Evolutionary conservation across 2,329 filamentous ascomycete species (phyloP).

Genomic region (Aspergillus awamori): DNA sequence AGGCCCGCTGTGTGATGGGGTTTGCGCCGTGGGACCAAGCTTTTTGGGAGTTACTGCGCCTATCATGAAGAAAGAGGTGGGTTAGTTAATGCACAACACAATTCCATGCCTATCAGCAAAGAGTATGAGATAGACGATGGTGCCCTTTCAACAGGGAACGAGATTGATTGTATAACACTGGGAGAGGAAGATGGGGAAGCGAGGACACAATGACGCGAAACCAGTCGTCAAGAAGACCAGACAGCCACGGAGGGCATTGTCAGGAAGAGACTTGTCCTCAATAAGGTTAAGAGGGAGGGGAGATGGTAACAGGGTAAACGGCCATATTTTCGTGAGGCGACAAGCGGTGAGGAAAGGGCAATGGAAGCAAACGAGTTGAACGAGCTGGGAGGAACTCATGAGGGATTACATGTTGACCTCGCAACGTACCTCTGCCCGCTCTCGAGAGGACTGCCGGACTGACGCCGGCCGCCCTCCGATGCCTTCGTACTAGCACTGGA

Average conservation of each 20-base stretch:
- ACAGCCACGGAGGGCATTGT: constrained; percentile 1
- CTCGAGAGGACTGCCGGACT: constrained; percentile 59
- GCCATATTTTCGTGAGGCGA: constrained; percentile 9
- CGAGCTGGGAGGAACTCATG: constrained; percentile 8
- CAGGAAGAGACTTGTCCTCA: neutral
- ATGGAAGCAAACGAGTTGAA: constrained; percentile 12
- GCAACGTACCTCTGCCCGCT: constrained; percentile 56
- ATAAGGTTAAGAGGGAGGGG: neutral
- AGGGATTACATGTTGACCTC: constrained; percentile 14
- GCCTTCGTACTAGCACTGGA: constrained; percentile 54
- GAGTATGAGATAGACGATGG: neutral
- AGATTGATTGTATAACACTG: neutral
- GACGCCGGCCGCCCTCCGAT: constrained; percentile 58
- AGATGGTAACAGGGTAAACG: constrained; percentile 1
- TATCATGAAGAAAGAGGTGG: constrained; percentile 22
- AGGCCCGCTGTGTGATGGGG: constrained; percentile 61
- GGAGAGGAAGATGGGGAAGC: neutral
- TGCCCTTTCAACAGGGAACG: neutral
- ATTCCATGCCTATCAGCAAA: neutral
- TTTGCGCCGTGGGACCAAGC: constrained; percentile 65
- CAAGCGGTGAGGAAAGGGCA: constrained; percentile 19
- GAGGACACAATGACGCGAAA: neutral
- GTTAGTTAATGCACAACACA: constrained; percentile 26
- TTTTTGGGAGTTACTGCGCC: constrained; percentile 59
- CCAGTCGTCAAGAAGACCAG: neutral